Evolutionary conservation across 192 early-diverging fungal genomes (phyloP), one percentile per base, ranked within the genome.

Genomic region (Jimgerdemannia flammicorona): DNA sequence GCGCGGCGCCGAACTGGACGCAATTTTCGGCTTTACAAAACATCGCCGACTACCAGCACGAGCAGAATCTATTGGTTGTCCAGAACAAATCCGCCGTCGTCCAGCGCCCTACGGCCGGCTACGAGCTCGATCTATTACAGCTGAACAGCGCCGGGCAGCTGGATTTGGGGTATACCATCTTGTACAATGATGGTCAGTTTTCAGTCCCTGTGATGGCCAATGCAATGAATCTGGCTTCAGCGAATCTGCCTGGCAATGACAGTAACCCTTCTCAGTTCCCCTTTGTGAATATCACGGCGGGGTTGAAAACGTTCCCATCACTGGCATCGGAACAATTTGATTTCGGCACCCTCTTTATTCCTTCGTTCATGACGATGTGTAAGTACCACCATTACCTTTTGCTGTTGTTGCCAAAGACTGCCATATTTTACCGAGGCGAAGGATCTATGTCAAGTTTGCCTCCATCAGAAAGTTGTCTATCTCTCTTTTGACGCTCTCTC

Each of bases 331-430:
- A 81, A 73, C 77, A 81, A 44, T 74, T 78, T 3, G 80, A 81
- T 69, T 75, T 81, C 49, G 74, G 76, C 3, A 77, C 76, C 65
- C 68, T 75, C 19, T 74, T 81, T 72, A 77, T 81, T 4, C 80
- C 80, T 43, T 71, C 80, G 18, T 81, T 81, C 73, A 49, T 81
- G 59, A 81, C 80, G 8, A 78, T 78, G 73, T 76, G 80, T 82
- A 70, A 71, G 74, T 75, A 19, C 4, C 19, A 19, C 29, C 14
- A 41, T 40, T 69, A 8, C 18, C 29, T 49, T 19, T 9, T 67
- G 49, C 20, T 43, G 44, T 19, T 49, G 49, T 59, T 59, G 40
- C 17, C 17, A 29, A 54, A 43, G 29, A 68, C 64, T 67, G 29
- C 29, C 29, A 29, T 29, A 29, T 29, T 29, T 29, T 29, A 29